phyloP scores from a whole-genome alignment of 2,329 filamentous ascomycete species.

The Colletotrichum sp. region DNA sequence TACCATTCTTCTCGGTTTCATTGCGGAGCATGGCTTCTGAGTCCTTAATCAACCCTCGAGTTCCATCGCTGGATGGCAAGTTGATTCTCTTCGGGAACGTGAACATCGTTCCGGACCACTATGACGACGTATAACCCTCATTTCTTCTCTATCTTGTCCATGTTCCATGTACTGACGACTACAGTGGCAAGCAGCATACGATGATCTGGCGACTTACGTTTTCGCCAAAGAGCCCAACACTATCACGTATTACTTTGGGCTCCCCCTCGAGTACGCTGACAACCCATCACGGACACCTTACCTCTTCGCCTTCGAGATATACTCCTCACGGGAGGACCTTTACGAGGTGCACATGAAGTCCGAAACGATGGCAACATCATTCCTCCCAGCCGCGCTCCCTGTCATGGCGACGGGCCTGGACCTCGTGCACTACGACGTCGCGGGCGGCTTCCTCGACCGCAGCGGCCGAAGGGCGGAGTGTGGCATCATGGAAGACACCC shows the following conservation, averaged over 20 bases:
- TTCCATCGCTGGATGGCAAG: neutral
- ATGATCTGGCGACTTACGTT: conserved; percentile 40
- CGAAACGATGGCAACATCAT: conserved; percentile 21
- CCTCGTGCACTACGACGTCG: conserved; percentile 25
- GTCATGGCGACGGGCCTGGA: conserved; percentile 28
- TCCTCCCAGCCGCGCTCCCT: conserved; percentile 23
- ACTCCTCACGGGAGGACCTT: conserved; percentile 21
- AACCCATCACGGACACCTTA: conserved; percentile 25
- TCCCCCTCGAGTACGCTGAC: conserved; percentile 32
- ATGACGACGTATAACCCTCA: conserved; percentile 29
- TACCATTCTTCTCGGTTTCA: neutral
- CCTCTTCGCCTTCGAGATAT: conserved; percentile 28
- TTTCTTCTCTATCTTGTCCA: neutral
- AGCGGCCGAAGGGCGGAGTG: conserved; percentile 23
- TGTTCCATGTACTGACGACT: neutral
- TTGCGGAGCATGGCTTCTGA: neutral
- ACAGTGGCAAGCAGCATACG: conserved; percentile 45
- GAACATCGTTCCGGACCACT: conserved; percentile 39
- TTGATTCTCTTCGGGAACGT: conserved; percentile 31
- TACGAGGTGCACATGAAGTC: conserved; percentile 28
- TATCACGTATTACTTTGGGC: conserved; percentile 46
- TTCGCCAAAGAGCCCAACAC: conserved; percentile 36
- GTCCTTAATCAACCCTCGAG: neutral
- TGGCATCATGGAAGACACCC: conserved; percentile 26
- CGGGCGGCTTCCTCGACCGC: conserved; percentile 26